Percentiles rank a stretch among this genome's conserved stretches.
These are phyloP conservation scores for Russula foetens DNA, from an alignment of 768 basidiomycete genomes.

Conservation along the genomic window DNA sequence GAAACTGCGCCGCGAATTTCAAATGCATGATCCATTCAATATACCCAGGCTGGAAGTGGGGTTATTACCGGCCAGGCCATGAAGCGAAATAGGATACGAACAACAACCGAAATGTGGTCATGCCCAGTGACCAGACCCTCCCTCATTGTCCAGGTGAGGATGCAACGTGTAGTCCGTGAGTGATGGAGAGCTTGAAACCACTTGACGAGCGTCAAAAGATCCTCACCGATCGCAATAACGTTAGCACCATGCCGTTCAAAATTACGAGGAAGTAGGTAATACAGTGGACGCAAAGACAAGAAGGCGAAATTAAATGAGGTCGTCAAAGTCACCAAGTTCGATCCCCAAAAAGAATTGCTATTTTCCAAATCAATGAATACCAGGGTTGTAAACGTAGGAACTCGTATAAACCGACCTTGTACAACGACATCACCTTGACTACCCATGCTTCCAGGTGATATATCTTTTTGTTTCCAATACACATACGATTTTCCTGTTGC, in stretches of 20 bases:
- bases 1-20: neutral
- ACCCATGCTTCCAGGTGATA: conserved; percentile 98
- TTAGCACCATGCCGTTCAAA: neutral
- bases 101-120: neutral
- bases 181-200: neutral
- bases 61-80: neutral
- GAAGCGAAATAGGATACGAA: neutral
- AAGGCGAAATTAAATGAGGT: conserved; percentile 6
- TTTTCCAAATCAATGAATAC: conserved; percentile 1
- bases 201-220: neutral
- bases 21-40: neutral
- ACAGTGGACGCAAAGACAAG: neutral
- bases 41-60: neutral
- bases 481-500: conserved; percentile 86
- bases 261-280: neutral
- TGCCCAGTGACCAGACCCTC: neutral
- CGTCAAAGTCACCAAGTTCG: conserved; percentile 50
- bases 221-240: neutral
- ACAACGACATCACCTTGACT: conserved; percentile 88
- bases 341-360: conserved; percentile 48
- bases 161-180: neutral
- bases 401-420: conserved; percentile 49
- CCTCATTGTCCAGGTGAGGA: conserved; percentile 10
- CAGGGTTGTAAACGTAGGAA: neutral
- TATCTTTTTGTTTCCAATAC: conserved; percentile 87